These are phyloP conservation scores for Tanozyma kutaoensis DNA, from an alignment of 805 yeast species.

Conservation along the genomic window DNA sequence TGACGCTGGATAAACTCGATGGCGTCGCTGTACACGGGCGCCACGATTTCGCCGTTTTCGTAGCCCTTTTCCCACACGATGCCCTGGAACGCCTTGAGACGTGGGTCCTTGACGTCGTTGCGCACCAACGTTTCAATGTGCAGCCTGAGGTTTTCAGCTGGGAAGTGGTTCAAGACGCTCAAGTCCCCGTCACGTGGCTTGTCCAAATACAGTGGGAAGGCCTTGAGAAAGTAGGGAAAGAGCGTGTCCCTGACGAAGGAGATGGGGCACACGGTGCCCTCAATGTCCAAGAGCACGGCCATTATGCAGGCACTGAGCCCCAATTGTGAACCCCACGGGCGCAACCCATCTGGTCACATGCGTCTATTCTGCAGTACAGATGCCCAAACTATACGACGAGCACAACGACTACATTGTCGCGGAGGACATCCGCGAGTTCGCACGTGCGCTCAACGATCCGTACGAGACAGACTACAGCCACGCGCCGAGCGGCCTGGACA, in stretches of 20 bases:
- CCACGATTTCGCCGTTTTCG: slow-evolving; percentile 56
- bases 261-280: slow-evolving; percentile 90
- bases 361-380: not conserved
- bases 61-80: slow-evolving; percentile 74
- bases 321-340: too few species aligned
- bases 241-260: slow-evolving; percentile 71
- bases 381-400: slow-evolving; percentile 6
- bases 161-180: slow-evolving; percentile 8
- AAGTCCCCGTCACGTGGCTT: too few species aligned
- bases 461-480: not conserved
- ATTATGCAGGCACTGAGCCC: too few species aligned
- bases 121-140: slow-evolving; percentile 48
- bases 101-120: slow-evolving; percentile 65
- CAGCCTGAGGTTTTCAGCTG: slow-evolving; percentile 12
- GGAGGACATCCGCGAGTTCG: slow-evolving; percentile 24
- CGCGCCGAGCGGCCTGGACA: not conserved
- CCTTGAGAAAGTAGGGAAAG: slow-evolving; percentile 58
- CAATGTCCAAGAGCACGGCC: slow-evolving; percentile 54
- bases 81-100: slow-evolving; percentile 72
- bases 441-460: slow-evolving; percentile 14
- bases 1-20: slow-evolving; percentile 29
- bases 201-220: slow-evolving; percentile 30
- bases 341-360: not conserved
- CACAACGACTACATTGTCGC: slow-evolving; percentile 18
- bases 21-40: slow-evolving; percentile 71